Conservation (phyloP, 306 rosid genomes). For the Medicago arabica region DNA sequence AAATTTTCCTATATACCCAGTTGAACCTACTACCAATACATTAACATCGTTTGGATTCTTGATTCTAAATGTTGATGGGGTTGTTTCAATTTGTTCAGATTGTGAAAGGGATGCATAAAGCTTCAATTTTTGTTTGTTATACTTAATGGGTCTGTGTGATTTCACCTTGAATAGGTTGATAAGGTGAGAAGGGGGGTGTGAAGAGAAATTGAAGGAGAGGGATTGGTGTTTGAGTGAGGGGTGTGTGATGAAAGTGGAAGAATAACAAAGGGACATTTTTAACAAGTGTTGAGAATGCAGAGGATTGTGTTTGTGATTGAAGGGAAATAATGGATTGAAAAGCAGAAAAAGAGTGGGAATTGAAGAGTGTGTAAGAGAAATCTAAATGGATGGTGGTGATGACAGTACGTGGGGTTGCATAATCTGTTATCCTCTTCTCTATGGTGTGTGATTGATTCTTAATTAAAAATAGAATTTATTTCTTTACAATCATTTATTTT, state of each 20-base stretch:
- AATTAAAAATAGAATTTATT: too few species aligned
- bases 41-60: constrained; percentile 77
- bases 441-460: neutral
- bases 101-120: constrained; percentile 58
- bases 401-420: constrained; percentile 47
- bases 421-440: constrained; percentile 11
- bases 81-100: constrained; percentile 49
- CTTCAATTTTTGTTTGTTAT: constrained; percentile 47
- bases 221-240: constrained; percentile 55
- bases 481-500: too few species aligned
- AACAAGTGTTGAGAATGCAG: too few species aligned
- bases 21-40: constrained; percentile 83
- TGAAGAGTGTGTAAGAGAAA: constrained; percentile 21
- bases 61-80: constrained; percentile 61
- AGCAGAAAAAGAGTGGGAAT: constrained; percentile 34
- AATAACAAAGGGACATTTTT: constrained; percentile 68
- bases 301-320: constrained; percentile 9
- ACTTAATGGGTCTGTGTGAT: constrained; percentile 46
- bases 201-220: constrained; percentile 52
- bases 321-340: neutral
- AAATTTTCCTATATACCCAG: constrained; percentile 95
- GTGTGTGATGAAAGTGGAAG: constrained; percentile 60
- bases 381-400: constrained; percentile 50
- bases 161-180: constrained; percentile 56
- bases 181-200: constrained; percentile 59